Percentiles rank a stretch among this genome's conserved stretches.
Evolutionary conservation across 2,329 filamentous ascomycete genomes (phyloP).

Genomic region (Geosmithia putterillii): DNA sequence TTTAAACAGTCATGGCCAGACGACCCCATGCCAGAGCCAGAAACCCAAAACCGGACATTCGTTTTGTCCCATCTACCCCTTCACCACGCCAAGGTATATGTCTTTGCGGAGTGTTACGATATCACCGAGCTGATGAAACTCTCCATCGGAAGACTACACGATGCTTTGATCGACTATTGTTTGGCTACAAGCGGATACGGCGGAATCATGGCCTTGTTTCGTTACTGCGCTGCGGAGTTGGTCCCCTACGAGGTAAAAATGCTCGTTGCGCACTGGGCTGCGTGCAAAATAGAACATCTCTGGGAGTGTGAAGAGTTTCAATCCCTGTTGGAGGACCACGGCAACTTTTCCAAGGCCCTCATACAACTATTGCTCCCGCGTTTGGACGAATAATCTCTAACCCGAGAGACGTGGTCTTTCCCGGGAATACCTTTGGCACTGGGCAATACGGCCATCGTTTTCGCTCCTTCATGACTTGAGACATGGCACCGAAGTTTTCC

Average conservation of each 20-base stretch:
- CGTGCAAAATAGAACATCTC: not conserved
- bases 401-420: too few species aligned
- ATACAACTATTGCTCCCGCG: not conserved
- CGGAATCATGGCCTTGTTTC: not conserved
- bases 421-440: too few species aligned
- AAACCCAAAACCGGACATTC: not conserved
- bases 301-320: not conserved
- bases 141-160: not conserved
- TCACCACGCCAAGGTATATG: not conserved
- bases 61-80: not conserved
- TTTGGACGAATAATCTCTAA: not conserved
- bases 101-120: not conserved
- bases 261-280: not conserved
- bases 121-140: not conserved
- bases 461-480: too few species aligned
- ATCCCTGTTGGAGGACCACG: not conserved
- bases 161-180: not conserved
- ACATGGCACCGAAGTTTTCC: too few species aligned
- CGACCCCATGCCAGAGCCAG: too few species aligned
- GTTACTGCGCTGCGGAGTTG: not conserved
- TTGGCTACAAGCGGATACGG: not conserved
- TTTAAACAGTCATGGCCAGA: too few species aligned
- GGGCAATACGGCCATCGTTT: too few species aligned
- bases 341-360: not conserved
- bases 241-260: not conserved